A percentile compares a stretch with the other conserved stretches of the same genome.
These are phyloP conservation scores for Dactylella cylindrospora DNA, from an alignment of 2,329 filamentous ascomycete species.

Conservation along the genomic window DNA sequence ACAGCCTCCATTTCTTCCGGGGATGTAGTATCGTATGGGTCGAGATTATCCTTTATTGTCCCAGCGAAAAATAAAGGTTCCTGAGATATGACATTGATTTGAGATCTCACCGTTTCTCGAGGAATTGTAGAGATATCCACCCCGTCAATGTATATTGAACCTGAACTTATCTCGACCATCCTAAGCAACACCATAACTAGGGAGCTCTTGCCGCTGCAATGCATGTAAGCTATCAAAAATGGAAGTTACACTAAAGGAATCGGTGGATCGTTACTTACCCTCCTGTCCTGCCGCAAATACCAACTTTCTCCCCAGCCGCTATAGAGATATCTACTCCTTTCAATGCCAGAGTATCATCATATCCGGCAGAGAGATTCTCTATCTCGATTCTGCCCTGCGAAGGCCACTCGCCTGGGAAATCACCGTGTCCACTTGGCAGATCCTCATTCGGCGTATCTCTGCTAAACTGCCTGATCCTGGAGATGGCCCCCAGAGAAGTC, in stretches of 20 bases:
- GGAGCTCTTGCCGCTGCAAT: constrained; percentile 58
- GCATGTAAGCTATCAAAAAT: neutral
- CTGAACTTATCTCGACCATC: constrained; percentile 55
- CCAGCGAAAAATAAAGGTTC: constrained; percentile 58
- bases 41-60: constrained; percentile 57
- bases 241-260: neutral
- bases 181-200: constrained; percentile 57
- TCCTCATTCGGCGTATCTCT: constrained; percentile 50
- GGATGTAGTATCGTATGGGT: constrained; percentile 53
- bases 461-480: constrained; percentile 51
- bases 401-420: constrained; percentile 51
- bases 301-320: constrained; percentile 56
- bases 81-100: constrained; percentile 57
- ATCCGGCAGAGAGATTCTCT: constrained; percentile 49
- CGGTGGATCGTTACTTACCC: constrained; percentile 50
- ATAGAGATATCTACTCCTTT: constrained; percentile 49
- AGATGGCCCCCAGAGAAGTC: constrained; percentile 52
- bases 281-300: constrained; percentile 60
- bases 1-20: constrained; percentile 54
- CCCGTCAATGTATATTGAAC: constrained; percentile 56
- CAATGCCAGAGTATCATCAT: constrained; percentile 48
- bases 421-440: constrained; percentile 24
- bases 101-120: constrained; percentile 55
- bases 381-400: constrained; percentile 50
- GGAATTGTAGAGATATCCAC: constrained; percentile 56